phyloP scores from a whole-genome alignment of 2,329 filamentous ascomycete genomes.

The Harringtonia lauricola region DNA sequence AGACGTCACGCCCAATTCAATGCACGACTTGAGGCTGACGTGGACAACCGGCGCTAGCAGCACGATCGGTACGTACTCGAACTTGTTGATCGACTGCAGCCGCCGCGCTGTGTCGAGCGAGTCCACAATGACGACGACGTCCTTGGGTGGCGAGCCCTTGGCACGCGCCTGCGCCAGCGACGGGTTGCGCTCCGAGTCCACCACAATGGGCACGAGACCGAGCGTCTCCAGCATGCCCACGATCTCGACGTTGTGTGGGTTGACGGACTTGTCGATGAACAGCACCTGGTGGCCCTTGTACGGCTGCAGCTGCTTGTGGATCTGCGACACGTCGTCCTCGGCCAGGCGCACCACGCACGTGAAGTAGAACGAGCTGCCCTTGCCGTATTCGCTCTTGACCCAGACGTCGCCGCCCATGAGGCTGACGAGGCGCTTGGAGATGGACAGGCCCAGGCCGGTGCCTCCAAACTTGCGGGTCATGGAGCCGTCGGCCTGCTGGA shows the following conservation, averaged over 20 bases:
- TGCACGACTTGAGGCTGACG: constrained; percentile 82
- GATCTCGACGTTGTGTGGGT: constrained; percentile 65
- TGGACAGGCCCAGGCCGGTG: constrained; percentile 85
- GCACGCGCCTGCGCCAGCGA: constrained; percentile 41
- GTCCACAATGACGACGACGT: constrained; percentile 94
- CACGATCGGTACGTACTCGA: constrained; percentile 96
- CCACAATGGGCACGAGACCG: constrained; percentile 70
- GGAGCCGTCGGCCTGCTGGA: constrained; percentile 95
- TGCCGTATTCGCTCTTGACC: constrained; percentile 86
- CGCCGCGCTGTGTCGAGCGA: constrained; percentile 83
- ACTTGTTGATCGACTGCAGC: constrained; percentile 79
- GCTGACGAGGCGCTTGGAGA: constrained; percentile 88
- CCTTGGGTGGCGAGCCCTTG: constrained; percentile 59
- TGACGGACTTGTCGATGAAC: constrained; percentile 87
- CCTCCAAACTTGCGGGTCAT: constrained; percentile 94
- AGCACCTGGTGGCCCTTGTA: constrained; percentile 88
- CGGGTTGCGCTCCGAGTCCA: constrained; percentile 64
- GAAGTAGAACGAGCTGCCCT: constrained; percentile 92
- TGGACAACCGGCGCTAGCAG: constrained; percentile 81
- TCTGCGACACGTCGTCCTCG: constrained; percentile 63
- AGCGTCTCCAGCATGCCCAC: constrained; percentile 66
- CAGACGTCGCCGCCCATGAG: constrained; percentile 95
- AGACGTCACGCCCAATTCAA: constrained; percentile 94
- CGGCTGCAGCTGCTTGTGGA: constrained; percentile 76
- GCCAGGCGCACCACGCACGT: constrained; percentile 85